Evolutionary conservation across 805 yeast species (phyloP).

Genomic region (Nakazawaea siamensis): DNA sequence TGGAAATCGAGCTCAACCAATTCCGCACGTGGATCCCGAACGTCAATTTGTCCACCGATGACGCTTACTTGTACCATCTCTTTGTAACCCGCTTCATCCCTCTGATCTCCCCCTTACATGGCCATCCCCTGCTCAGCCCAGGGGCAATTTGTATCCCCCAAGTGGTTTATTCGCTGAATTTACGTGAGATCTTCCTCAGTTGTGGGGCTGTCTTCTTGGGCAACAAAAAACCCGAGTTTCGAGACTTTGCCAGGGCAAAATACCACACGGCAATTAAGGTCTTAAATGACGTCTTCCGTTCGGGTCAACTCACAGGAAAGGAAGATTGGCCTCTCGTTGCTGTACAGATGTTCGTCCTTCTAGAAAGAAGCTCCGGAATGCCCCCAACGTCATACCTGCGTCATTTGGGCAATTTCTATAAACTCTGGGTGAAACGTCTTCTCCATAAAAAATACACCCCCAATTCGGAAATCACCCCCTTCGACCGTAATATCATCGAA

Average conservation of each 20-base stretch:
- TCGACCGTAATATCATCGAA: conserved; percentile 32
- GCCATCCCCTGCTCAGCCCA: conserved; percentile 30
- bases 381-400: conserved; percentile 19
- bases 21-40: conserved; percentile 13
- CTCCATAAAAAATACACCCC: conserved; percentile 10
- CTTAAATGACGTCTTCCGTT: conserved; percentile 16
- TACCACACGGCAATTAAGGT: conserved; percentile 16
- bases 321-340: conserved; percentile 34
- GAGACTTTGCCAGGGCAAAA: conserved; percentile 16
- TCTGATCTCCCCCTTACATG: conserved; percentile 6
- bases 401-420: conserved; percentile 26
- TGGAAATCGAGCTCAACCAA: conserved; percentile 3
- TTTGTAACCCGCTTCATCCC: conserved; percentile 10
- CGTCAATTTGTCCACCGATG: conserved; percentile 10
- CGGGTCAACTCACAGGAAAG: conserved; percentile 18
- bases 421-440: conserved; percentile 22
- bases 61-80: conserved; percentile 12
- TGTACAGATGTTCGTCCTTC: conserved; percentile 27
- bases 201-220: conserved; percentile 33
- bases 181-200: conserved; percentile 26
- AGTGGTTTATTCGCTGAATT: conserved; percentile 20
- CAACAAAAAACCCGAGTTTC: conserved; percentile 21
- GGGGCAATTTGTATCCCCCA: conserved; percentile 31
- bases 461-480: conserved; percentile 6
- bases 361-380: conserved; percentile 25